These are phyloP conservation scores for Colletotrichum noveboracense DNA, from an alignment of 2,329 filamentous ascomycete genomes.

Conservation along the genomic window DNA sequence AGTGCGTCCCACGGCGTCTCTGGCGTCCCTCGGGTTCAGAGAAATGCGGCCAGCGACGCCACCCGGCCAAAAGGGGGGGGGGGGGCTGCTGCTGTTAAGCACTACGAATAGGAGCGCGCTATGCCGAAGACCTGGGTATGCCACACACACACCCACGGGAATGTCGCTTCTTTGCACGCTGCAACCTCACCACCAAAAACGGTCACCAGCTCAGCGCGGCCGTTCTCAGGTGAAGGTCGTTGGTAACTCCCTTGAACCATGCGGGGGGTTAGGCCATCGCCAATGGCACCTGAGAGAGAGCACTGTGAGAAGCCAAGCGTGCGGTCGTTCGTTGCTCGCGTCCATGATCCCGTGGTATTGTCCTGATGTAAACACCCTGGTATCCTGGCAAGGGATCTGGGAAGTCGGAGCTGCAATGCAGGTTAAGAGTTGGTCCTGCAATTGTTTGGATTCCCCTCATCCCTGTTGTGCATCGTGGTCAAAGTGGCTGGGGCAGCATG, in stretches of 20 bases:
- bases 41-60: constrained; percentile 10
- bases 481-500: constrained; percentile 4
- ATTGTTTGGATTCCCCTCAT: constrained; percentile 8
- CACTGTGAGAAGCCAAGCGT: neutral
- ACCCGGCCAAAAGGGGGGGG: neutral
- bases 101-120: neutral
- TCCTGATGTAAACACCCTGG: neutral
- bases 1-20: constrained; percentile 2
- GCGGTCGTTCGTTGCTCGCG: neutral
- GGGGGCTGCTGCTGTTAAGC: neutral
- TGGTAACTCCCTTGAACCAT: neutral
- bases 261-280: neutral
- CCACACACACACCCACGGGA: neutral
- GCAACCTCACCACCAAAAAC: constrained; percentile 9
- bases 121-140: constrained; percentile 14
- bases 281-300: neutral
- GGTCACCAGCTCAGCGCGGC: constrained; percentile 7
- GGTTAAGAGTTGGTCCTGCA: neutral
- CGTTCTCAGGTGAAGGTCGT: neutral
- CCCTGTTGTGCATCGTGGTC: constrained; percentile 8
- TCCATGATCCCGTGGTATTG: neutral
- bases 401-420: neutral
- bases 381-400: neutral
- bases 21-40: constrained; percentile 17
- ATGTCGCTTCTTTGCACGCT: constrained; percentile 15